phyloP scores from a whole-genome alignment of 139 green algal genomes.

The Coelastrella sp. region DNA sequence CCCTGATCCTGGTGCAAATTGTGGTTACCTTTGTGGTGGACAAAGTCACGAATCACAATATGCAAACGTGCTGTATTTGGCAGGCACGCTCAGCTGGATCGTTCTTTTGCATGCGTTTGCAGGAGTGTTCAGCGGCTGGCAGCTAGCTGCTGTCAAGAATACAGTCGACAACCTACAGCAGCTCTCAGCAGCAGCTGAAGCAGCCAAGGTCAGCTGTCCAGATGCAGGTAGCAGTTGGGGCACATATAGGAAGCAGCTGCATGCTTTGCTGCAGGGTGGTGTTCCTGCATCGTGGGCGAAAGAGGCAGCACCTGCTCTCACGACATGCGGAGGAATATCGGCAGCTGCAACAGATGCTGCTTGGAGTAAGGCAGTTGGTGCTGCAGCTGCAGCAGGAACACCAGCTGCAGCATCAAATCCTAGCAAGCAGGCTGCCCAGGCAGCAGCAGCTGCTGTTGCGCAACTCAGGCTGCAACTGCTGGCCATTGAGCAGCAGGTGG shows the following conservation, averaged over 20 bases:
- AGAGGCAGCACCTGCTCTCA: not conserved
- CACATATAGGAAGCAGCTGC: not conserved
- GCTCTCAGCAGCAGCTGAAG: slow-evolving; percentile 37
- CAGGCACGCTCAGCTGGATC: too few species aligned
- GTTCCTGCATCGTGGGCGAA: not conserved
- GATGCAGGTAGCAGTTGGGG: slow-evolving; percentile 6
- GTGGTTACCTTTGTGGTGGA: too few species aligned
- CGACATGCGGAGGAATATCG: not conserved
- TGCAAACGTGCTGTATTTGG: too few species aligned
- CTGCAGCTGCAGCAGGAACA: slow-evolving; percentile 3
- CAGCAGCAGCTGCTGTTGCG: not conserved
- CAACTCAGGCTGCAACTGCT: slow-evolving; percentile 40
- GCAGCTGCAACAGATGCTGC: not conserved
- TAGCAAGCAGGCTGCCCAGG: not conserved
- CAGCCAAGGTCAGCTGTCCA: not conserved
- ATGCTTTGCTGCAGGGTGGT: not conserved
- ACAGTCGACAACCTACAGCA: not conserved
- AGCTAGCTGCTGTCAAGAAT: not conserved
- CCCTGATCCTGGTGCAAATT: too few species aligned
- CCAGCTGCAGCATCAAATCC: not conserved
- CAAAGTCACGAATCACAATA: too few species aligned
- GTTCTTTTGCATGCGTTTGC: not conserved
- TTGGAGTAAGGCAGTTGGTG: not conserved
- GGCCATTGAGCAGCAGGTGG: slow-evolving; percentile 2
- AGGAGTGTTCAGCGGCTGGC: slow-evolving; percentile 33